Conservation (phyloP, 768 basidiomycete genomes). For the Pulveroboletus sp. region DNA sequence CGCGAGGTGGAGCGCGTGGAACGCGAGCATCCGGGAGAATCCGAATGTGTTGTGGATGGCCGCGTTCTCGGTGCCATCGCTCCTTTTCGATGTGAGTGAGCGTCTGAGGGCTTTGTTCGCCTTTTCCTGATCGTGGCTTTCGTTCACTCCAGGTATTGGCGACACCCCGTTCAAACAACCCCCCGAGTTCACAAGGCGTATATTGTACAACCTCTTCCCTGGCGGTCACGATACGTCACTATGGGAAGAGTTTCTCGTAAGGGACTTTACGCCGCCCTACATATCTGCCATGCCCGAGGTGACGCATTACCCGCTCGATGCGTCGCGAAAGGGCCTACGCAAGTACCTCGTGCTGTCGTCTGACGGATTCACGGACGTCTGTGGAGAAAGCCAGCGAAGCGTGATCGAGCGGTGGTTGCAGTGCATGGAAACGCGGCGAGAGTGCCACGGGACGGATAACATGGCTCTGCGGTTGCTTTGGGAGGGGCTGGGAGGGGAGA, state of each 20-base stretch:
- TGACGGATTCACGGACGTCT: slow-evolving; percentile 63
- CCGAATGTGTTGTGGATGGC: slow-evolving; percentile 59
- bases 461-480: slow-evolving; percentile 57
- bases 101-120: slow-evolving; percentile 4
- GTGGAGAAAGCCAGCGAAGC: slow-evolving; percentile 42
- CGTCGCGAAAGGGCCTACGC: slow-evolving; percentile 26
- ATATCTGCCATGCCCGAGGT: slow-evolving; percentile 63
- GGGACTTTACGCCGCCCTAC: slow-evolving; percentile 61
- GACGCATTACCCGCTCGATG: slow-evolving; percentile 46
- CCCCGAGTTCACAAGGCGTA: slow-evolving; percentile 60
- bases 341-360: slow-evolving; percentile 60
- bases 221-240: slow-evolving; percentile 56
- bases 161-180: slow-evolving; percentile 73
- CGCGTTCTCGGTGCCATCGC: slow-evolving; percentile 75
- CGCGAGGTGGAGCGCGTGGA: slow-evolving; percentile 60
- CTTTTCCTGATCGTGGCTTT: slow-evolving; percentile 6
- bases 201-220: slow-evolving; percentile 61
- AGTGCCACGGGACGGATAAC: slow-evolving; percentile 29
- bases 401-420: slow-evolving; percentile 53
- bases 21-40: slow-evolving; percentile 63
- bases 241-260: slow-evolving; percentile 65
- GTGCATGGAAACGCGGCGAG: slow-evolving; percentile 33
- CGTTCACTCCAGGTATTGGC: slow-evolving; percentile 47
- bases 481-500: slow-evolving; percentile 53
- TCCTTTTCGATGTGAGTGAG: slow-evolving; percentile 64